Evolutionary conservation across 2,329 filamentous ascomycete species (phyloP), one percentile per base, ranked within the genome.

Genomic region (Teratosphaeriaceae sp.): DNA sequence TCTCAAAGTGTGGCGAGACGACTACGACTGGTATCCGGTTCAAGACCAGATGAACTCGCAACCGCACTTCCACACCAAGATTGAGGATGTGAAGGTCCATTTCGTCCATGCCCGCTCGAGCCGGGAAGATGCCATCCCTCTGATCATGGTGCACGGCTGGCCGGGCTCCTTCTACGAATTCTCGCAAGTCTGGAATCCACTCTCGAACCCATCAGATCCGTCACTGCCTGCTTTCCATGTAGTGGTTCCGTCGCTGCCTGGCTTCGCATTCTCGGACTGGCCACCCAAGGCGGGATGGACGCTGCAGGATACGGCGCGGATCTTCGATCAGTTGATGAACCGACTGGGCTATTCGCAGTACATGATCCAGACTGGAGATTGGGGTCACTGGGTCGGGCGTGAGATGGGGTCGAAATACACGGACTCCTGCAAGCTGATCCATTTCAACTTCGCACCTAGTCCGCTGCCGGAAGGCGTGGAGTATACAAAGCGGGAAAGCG

Each of bases 221-320:
- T 3, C 9, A 15, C n/a, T 15, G 11, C 49, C 48, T 2, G 64
- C 70, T 0, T 82, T 80, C 51, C 70, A 80, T 46, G 64, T 79
- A 9, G 71, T 82, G 0, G 75, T 75, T 0, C 78, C 78, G 0
- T 78, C 73, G 5, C 61, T 82, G 1, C 77, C 78, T 0, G 73
- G 75, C 36, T 75, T 68, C 47, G 67, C 73, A 52, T 73, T 78
- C 62, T 71, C 62, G 1, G 51, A 52, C 5, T 49, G 56, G 4
- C 59, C 65, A 5, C 55, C 56, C 1, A 39, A 48, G 1, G 48
- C 45, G 3, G 57, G 55, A 3, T 69, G 66, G 65, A 65, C 56
- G 3, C 48, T 64, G 12, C 54, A 59, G 21, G 63, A 69, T 41
- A 65, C 60, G 1, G 62, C 66, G 5, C 55, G 61, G 0, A 34